Evolutionary conservation across 148 eudicot genomes (phyloP), one percentile per base, ranked within the genome.

Genomic region (Vaccinium corymbosum): DNA sequence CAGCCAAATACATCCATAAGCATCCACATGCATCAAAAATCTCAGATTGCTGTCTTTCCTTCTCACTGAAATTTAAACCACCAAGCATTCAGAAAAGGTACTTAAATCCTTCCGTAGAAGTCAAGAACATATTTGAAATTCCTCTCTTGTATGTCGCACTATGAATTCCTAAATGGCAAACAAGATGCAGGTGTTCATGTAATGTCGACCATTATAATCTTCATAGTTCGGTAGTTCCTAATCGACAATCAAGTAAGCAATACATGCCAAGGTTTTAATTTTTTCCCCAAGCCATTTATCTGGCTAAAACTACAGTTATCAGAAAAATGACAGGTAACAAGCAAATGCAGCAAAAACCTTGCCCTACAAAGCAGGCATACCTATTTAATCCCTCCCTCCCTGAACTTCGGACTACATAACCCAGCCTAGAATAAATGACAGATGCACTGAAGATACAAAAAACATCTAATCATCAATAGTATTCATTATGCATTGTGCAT

Each of bases 1-100:
- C 92, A 85, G 92, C 89, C 87, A 97, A 87, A 88, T 94, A 92
- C 86, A 76, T 85, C 98, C 98, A 97, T 87, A 97, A 85, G 90
- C 98, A 97, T 80, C 94, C 99, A 89, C 94, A 92, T 1, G 86
- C 78, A 82, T 97, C 99, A 81, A 83, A 88, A 80, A 95, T 88
- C 82, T 90, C 92, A 87, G 91, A 85, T 86, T 94, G 93, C 82
- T 92, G 89, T 88, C 98, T 89, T 88, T 97, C 99, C 86, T 87
- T 93, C 91, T 97, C 99, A 86, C 99, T 97, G 88, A 73, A 88
- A 76, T 61, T 25, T 29, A 75, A 76, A 70, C 35, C 19, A 55
- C 35, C 19, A 70, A 42, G 42, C 55, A 71, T 55, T 81, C 15
- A 56, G 80, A 53, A 15, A 22, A 75, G 42, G 25, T 17, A 27